Conservation (phyloP, 495 filamentous ascomycete species). For the Penicillium cosmopolitanum region DNA sequence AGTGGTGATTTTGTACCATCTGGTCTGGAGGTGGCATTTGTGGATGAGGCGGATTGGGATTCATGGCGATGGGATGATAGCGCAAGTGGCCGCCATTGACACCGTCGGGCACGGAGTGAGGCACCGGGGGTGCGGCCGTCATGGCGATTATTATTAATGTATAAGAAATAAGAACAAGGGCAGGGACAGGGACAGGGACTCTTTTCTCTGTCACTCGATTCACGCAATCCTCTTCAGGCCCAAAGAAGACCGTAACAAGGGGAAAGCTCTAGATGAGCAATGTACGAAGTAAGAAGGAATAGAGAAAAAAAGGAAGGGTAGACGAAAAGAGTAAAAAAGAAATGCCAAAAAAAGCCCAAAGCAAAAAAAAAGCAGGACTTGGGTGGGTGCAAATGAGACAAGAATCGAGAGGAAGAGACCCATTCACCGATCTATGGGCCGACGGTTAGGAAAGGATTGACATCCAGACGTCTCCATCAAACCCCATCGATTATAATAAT, state of each 20-base stretch:
- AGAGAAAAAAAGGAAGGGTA: not conserved
- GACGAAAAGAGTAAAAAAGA: conserved; percentile 17
- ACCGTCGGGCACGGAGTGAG: conserved; percentile 40
- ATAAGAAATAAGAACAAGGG: not conserved
- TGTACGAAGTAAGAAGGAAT: conserved; percentile 8
- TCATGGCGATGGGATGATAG: conserved; percentile 54
- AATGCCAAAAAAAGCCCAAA: conserved; percentile 2
- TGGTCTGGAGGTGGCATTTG: conserved; percentile 39
- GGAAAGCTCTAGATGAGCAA: not conserved
- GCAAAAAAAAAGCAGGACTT: conserved; percentile 8
- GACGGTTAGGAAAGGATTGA: conserved; percentile 36
- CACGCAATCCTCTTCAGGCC: not conserved
- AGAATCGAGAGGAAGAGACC: conserved; percentile 23
- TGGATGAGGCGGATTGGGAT: conserved; percentile 42
- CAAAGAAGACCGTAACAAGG: conserved; percentile 1
- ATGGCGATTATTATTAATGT: conserved; percentile 27
- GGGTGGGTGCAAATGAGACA: conserved; percentile 19
- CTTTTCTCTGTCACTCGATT: not conserved
- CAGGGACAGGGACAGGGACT: not conserved
- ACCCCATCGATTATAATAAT: conserved; percentile 20
- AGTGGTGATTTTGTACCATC: conserved; percentile 45
- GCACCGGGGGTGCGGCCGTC: conserved; percentile 48
- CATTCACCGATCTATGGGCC: conserved; percentile 35
- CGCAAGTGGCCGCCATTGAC: conserved; percentile 46
- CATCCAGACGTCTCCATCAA: conserved; percentile 24